Conservation (phyloP, 805 yeast genomes). For the Zygoascus tannicola region DNA sequence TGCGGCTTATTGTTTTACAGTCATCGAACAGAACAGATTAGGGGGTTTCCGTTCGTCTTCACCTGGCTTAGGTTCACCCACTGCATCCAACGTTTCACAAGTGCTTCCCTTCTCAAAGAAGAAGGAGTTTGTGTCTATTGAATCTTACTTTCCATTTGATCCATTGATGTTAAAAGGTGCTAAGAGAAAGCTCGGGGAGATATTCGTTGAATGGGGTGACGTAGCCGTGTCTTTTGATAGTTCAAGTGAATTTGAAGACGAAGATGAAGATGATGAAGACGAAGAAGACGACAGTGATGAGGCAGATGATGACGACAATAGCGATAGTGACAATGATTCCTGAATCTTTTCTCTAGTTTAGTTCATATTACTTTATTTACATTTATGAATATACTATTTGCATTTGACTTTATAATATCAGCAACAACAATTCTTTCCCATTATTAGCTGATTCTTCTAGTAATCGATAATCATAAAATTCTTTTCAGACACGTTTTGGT, state of each 20-base stretch:
- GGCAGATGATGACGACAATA: slow-evolving; percentile 18
- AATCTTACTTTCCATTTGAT: slow-evolving; percentile 95
- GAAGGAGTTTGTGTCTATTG: slow-evolving; percentile 80
- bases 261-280: slow-evolving; percentile 24
- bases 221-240: slow-evolving; percentile 46
- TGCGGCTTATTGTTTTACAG: slow-evolving; percentile 86
- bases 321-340: slow-evolving; percentile 9
- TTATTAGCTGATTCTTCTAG: neutral
- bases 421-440: neutral
- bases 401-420: neutral
- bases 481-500: too few species aligned
- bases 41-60: slow-evolving; percentile 28
- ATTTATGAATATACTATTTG: slow-evolving; percentile 1
- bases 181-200: slow-evolving; percentile 42
- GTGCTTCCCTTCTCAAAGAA: slow-evolving; percentile 32
- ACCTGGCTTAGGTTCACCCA: slow-evolving; percentile 4
- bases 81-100: slow-evolving; percentile 24
- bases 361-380: too few species aligned
- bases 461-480: too few species aligned
- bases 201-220: slow-evolving; percentile 77
- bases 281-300: slow-evolving; percentile 24
- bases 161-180: slow-evolving; percentile 68
- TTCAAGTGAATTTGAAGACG: slow-evolving; percentile 38
- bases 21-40: slow-evolving; percentile 82
- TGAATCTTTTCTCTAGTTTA: too few species aligned